Base-by-base conservation (phyloP, 2,329 filamentous ascomycete species). In the Penicillium griseofulvum region DNA sequence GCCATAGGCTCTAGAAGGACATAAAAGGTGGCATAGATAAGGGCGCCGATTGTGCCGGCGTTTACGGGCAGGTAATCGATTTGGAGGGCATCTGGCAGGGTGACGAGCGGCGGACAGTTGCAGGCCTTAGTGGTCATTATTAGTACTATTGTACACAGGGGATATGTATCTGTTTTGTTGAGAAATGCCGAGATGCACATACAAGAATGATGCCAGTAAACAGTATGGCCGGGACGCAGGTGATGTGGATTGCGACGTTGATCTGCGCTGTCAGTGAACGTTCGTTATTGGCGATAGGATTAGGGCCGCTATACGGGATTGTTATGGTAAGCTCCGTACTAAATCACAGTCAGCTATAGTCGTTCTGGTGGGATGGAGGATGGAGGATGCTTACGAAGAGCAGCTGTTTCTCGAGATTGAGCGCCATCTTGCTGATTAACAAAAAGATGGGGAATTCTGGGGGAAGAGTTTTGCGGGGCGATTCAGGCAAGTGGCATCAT, bases 1-100 rank as follows among this genome's bases (percentile, higher is more conserved):
- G 94, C 94, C 0, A 97, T 91, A 1, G 94, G 94, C 71, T 99
- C 94, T 68, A 99, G 87, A 22, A 99, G 83, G 45, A 97, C 81
- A 71, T 97, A 99, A 52, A 97, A 83, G 2, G 82, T 82, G 36
- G 88, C 83, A 75, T 94, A 97, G 28, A 87, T 64, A 10, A 85
- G 65, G 39, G 80, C 80, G 49, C 74, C 77, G 55, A 83, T 77
- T 4, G 84, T 86, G 48, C 82, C 84, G 56, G 81, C 70, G 59
- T 87, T 87, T 28, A 81, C 76, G 37, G 84, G 83, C 28, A 87
- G 78, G 68, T 84, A 78, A 29, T 82, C 78, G 48, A 84, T 71
- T 34, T 77, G 77, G 34, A 85, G 70, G 68, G 75, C 77, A 38
- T 80, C 71, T 37, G 84, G 84, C 7, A 85, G 65, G 3, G 79